phyloP scores from a whole-genome alignment of 495 filamentous ascomycete genomes.

The Bathelium albidoporum region DNA sequence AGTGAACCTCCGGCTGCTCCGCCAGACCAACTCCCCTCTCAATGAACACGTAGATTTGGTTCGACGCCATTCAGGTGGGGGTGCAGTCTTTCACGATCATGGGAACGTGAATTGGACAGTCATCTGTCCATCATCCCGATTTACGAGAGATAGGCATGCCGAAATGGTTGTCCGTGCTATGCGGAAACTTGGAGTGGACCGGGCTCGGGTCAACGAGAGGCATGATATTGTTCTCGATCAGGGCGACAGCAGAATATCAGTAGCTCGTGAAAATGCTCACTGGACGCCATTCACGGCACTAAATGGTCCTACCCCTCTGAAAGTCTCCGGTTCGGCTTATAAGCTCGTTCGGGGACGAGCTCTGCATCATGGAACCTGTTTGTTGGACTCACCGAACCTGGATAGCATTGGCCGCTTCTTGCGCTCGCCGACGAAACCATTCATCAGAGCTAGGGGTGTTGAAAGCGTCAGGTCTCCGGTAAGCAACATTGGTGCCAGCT shows the following conservation, averaged over 20 bases:
- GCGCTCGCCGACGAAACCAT: constrained; percentile 59
- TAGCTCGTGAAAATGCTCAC: constrained; percentile 26
- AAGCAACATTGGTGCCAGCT: constrained; percentile 53
- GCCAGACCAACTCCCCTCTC: constrained; percentile 18
- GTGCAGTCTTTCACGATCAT: constrained; percentile 83
- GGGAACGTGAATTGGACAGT: constrained; percentile 93
- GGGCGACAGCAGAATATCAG: constrained; percentile 17
- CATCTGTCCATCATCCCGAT: constrained; percentile 62
- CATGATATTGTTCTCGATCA: constrained; percentile 83
- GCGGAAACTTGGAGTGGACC: constrained; percentile 39
- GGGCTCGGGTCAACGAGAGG: constrained; percentile 66
- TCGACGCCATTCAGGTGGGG: constrained; percentile 75
- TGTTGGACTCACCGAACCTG: constrained; percentile 65
- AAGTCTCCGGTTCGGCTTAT: constrained; percentile 87
- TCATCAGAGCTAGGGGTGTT: constrained; percentile 74
- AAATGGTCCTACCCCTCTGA: constrained; percentile 33
- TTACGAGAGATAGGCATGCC: constrained; percentile 78
- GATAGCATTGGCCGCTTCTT: constrained; percentile 52
- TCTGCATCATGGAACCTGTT: constrained; percentile 85
- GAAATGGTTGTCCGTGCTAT: constrained; percentile 82
- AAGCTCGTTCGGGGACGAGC: constrained; percentile 71
- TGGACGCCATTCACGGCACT: constrained; percentile 26
- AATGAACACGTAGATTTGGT: constrained; percentile 51
- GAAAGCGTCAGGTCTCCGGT: constrained; percentile 83
- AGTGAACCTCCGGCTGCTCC: constrained; percentile 56